Conservation (phyloP, 2,329 filamentous ascomycete genomes). For the Fusarium devonianum region DNA sequence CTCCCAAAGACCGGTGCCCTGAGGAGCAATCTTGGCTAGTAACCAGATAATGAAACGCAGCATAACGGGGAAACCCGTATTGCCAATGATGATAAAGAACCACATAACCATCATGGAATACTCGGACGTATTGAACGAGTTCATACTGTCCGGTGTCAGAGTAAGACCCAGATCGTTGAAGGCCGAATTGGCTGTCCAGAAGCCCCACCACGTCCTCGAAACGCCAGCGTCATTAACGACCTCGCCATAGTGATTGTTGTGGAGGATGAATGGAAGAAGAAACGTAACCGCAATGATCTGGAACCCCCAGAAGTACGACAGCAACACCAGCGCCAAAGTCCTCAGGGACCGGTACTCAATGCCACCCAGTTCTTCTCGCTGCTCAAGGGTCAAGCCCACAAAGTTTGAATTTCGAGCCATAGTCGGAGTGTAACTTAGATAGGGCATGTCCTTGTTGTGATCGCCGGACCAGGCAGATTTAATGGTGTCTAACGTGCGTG, state of each 20-base stretch:
- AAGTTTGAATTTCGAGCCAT: constrained; percentile 94
- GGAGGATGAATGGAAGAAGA: constrained; percentile 81
- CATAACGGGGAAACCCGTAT: constrained; percentile 95
- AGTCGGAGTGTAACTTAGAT: constrained; percentile 93
- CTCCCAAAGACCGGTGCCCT: constrained; percentile 78
- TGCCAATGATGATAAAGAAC: constrained; percentile 92
- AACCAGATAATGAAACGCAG: constrained; percentile 92
- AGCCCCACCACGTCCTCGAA: constrained; percentile 84
- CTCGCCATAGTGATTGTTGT: constrained; percentile 66
- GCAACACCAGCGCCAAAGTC: constrained; percentile 79
- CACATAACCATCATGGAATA: constrained; percentile 79
- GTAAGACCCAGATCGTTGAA: constrained; percentile 98
- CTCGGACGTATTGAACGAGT: constrained; percentile 79
- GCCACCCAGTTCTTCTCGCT: constrained; percentile 92
- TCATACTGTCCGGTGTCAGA: constrained; percentile 92
- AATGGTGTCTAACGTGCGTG: constrained; percentile 66
- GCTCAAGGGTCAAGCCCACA: constrained; percentile 84
- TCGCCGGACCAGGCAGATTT: constrained; percentile 63
- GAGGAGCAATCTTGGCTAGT: constrained; percentile 70
- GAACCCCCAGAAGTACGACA: constrained; percentile 83
- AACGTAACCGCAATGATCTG: constrained; percentile 77
- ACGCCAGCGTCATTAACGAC: constrained; percentile 69
- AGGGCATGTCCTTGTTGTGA: constrained; percentile 73
- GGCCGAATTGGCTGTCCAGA: constrained; percentile 86
- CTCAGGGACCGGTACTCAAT: constrained; percentile 96